A percentile compares a stretch with the other conserved stretches of the same genome.
Conservation (phyloP, 1,139 yeast species). For the Pichia sp. region DNA sequence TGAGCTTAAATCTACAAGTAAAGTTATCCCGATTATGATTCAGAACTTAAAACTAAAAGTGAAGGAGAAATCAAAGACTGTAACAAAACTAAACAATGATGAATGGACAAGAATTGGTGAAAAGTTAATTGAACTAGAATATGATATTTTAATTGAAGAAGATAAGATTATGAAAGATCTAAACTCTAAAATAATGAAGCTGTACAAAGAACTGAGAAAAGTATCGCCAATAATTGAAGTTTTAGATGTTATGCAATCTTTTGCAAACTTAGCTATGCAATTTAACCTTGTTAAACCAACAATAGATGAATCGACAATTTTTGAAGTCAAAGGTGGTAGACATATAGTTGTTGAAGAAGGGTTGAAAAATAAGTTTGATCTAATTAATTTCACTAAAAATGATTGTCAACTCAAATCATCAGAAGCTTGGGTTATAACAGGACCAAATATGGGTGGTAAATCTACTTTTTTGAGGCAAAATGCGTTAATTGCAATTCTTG, state of each 20-base stretch:
- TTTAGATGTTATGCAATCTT: constrained; percentile 67
- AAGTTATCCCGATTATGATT: constrained; percentile 17
- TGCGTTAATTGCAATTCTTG: constrained; percentile 75
- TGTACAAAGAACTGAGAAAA: constrained; percentile 38
- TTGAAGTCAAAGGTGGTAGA: constrained; percentile 57
- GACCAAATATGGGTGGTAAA: constrained; percentile 98
- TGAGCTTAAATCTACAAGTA: constrained; percentile 26
- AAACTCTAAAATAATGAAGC: constrained; percentile 34
- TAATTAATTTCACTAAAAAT: constrained; percentile 57
- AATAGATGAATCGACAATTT: constrained; percentile 40
- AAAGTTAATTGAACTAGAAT: constrained; percentile 20
- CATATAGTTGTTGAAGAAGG: constrained; percentile 89
- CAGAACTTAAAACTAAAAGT: constrained; percentile 12
- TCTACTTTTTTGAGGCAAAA: constrained; percentile 85
- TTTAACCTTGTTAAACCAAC: constrained; percentile 59
- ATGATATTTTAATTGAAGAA: constrained; percentile 37
- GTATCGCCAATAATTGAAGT: constrained; percentile 47
- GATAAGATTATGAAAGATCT: constrained; percentile 38
- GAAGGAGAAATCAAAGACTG: constrained; percentile 23
- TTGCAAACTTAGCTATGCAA: constrained; percentile 64
- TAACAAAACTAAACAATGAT: constrained; percentile 22
- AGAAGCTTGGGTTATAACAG: constrained; percentile 69
- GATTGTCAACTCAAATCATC: constrained; percentile 43
- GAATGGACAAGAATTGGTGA: constrained; percentile 34
- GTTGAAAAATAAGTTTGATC: constrained; percentile 36